These are phyloP conservation scores for Phytophthora kernoviae DNA, from an alignment of 352 stramenopile species.

Conservation along the genomic window DNA sequence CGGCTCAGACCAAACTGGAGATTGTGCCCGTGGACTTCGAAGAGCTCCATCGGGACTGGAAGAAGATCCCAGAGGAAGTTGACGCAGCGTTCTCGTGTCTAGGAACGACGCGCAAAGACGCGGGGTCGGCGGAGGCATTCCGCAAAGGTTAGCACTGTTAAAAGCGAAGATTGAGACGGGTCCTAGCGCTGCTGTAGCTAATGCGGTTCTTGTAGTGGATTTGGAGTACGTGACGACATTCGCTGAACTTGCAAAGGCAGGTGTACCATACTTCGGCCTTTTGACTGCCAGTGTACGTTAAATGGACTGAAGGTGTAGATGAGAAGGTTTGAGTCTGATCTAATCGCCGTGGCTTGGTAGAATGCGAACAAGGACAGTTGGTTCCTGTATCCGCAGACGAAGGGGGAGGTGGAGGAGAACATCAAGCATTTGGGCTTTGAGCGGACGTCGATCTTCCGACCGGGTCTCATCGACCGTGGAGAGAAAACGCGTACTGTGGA, in stretches of 20 bases:
- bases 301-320: neutral
- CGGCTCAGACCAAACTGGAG: slow-evolving; percentile 56
- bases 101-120: slow-evolving; percentile 74
- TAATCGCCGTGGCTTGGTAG: slow-evolving; percentile 24
- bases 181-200: neutral
- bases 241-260: slow-evolving; percentile 47
- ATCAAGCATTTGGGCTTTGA: slow-evolving; percentile 54
- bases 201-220: slow-evolving; percentile 44
- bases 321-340: neutral
- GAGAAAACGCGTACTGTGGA: slow-evolving; percentile 56
- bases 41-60: slow-evolving; percentile 39
- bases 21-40: slow-evolving; percentile 63
- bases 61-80: slow-evolving; percentile 35
- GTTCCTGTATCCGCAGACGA: slow-evolving; percentile 77
- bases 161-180: neutral
- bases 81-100: slow-evolving; percentile 70
- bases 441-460: slow-evolving; percentile 66
- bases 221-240: slow-evolving; percentile 65
- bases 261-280: slow-evolving; percentile 65
- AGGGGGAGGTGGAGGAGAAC: slow-evolving; percentile 68
- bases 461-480: slow-evolving; percentile 58
- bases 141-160: slow-evolving; percentile 43
- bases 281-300: slow-evolving; percentile 53
- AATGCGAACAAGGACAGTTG: slow-evolving; percentile 70
- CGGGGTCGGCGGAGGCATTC: slow-evolving; percentile 62